phyloP scores from a whole-genome alignment of 2,329 filamentous ascomycete genomes.

The Penicillium italicum region DNA sequence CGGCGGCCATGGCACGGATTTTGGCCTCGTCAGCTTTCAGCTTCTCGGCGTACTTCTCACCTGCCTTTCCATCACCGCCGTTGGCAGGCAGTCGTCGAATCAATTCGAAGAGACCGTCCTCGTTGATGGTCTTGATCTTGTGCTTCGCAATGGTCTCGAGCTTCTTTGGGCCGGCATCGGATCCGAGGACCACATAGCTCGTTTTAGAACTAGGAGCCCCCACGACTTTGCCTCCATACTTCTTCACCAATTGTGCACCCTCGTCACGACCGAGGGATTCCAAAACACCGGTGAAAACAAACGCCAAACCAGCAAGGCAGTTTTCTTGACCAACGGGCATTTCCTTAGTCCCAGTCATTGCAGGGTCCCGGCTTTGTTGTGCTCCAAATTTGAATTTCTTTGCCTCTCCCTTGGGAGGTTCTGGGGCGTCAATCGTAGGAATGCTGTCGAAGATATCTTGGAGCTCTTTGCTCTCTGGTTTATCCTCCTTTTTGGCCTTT shows the following conservation, averaged over 20 bases:
- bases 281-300: conserved; percentile 92
- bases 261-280: conserved; percentile 78
- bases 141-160: conserved; percentile 76
- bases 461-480: conserved; percentile 65
- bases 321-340: conserved; percentile 81
- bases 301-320: conserved; percentile 81
- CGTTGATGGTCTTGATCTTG: conserved; percentile 86
- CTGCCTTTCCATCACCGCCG: conserved; percentile 83
- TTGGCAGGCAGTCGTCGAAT: conserved; percentile 77
- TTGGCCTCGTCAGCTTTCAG: conserved; percentile 80
- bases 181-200: conserved; percentile 84
- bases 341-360: conserved; percentile 62
- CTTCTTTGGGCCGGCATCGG: conserved; percentile 90
- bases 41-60: conserved; percentile 80
- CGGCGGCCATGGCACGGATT: conserved; percentile 71
- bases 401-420: conserved; percentile 67
- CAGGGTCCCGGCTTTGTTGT: conserved; percentile 60
- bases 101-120: conserved; percentile 83
- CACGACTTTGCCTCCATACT: conserved; percentile 89
- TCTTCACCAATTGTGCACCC: conserved; percentile 80
- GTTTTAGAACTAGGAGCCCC: conserved; percentile 86
- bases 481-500: conserved; percentile 53
- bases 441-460: conserved; percentile 86
- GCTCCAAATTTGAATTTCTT: conserved; percentile 77
- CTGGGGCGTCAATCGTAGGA: conserved; percentile 74